Percentiles rank a stretch among this genome's conserved stretches.
These are phyloP conservation scores for Polychaeton citri DNA, from an alignment of 2,329 filamentous ascomycete genomes.

Conservation along the genomic window DNA sequence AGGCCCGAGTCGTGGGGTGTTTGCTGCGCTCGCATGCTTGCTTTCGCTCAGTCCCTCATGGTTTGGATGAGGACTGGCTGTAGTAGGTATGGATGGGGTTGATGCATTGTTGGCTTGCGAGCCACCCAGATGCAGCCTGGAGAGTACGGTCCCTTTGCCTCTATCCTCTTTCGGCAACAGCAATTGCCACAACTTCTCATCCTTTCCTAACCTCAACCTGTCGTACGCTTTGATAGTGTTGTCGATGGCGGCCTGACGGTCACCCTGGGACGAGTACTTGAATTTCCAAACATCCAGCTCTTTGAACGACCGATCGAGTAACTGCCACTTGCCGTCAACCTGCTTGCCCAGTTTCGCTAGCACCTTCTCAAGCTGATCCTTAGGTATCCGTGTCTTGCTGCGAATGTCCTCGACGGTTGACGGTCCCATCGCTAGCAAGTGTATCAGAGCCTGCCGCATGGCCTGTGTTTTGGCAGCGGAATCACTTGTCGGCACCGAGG, in stretches of 20 bases:
- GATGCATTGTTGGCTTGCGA: slow-evolving; percentile 8
- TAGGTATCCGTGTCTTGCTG: slow-evolving; percentile 33
- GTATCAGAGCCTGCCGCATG: slow-evolving; percentile 30
- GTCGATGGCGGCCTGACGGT: slow-evolving; percentile 47
- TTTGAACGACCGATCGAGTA: slow-evolving; percentile 46
- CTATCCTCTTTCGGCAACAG: slow-evolving; percentile 47
- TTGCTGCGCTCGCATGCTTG: slow-evolving; percentile 10
- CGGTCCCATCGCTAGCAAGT: slow-evolving; percentile 43
- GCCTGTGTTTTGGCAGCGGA: slow-evolving; percentile 23
- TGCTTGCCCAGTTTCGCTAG: slow-evolving; percentile 40
- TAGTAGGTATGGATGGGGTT: slow-evolving; percentile 12
- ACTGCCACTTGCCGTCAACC: slow-evolving; percentile 37
- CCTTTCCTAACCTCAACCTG: slow-evolving; percentile 44
- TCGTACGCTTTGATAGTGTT: slow-evolving; percentile 51
- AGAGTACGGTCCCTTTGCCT: slow-evolving; percentile 48
- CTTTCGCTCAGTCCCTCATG: slow-evolving; percentile 9
- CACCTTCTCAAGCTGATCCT: slow-evolving; percentile 34
- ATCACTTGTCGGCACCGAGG: slow-evolving; percentile 26
- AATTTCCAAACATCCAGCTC: slow-evolving; percentile 51
- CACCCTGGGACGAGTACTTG: slow-evolving; percentile 40
- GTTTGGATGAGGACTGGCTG: slow-evolving; percentile 16
- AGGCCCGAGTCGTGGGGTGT: slow-evolving; percentile 14
- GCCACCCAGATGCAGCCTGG: slow-evolving; percentile 40
- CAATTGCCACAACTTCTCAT: slow-evolving; percentile 49
- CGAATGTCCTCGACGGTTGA: slow-evolving; percentile 34